Evolutionary conservation across 768 basidiomycete genomes (phyloP).

Genomic region (Boletus tylopilopsis): DNA sequence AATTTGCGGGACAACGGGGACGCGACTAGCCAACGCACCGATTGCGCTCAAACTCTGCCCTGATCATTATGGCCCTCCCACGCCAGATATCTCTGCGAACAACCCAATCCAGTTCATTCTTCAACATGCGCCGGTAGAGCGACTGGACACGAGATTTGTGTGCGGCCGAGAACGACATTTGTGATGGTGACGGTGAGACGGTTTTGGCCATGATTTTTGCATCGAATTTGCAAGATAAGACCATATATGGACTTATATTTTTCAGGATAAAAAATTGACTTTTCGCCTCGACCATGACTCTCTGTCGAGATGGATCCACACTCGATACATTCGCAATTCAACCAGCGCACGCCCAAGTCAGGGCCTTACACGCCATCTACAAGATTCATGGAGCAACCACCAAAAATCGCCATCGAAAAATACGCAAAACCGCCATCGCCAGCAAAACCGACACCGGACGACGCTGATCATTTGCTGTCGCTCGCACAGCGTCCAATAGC

Average conservation of each 20-base stretch:
- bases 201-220: not conserved
- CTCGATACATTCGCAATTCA: slow-evolving; percentile 71
- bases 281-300: not conserved
- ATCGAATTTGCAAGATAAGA: slow-evolving; percentile 12
- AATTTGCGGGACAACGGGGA: not conserved
- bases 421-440: slow-evolving; percentile 38
- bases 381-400: slow-evolving; percentile 42
- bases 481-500: slow-evolving; percentile 55
- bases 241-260: slow-evolving; percentile 12
- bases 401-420: slow-evolving; percentile 42
- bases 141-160: slow-evolving; percentile 88
- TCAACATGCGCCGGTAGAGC: slow-evolving; percentile 83
- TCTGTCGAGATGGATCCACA: slow-evolving; percentile 64
- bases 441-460: slow-evolving; percentile 19
- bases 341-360: slow-evolving; percentile 64
- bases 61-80: slow-evolving; percentile 74
- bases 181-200: slow-evolving; percentile 2
- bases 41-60: slow-evolving; percentile 92
- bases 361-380: slow-evolving; percentile 50
- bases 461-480: slow-evolving; percentile 12
- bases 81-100: slow-evolving; percentile 86
- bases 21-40: slow-evolving; percentile 48
- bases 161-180: slow-evolving; percentile 67
- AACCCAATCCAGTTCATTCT: slow-evolving; percentile 88
- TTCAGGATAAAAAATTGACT: too few relatives aligned